Percentiles rank a stretch among this genome's conserved stretches.
phyloP scores from a whole-genome alignment of 2,329 filamentous ascomycete species.

The Aspergillus sp. region DNA sequence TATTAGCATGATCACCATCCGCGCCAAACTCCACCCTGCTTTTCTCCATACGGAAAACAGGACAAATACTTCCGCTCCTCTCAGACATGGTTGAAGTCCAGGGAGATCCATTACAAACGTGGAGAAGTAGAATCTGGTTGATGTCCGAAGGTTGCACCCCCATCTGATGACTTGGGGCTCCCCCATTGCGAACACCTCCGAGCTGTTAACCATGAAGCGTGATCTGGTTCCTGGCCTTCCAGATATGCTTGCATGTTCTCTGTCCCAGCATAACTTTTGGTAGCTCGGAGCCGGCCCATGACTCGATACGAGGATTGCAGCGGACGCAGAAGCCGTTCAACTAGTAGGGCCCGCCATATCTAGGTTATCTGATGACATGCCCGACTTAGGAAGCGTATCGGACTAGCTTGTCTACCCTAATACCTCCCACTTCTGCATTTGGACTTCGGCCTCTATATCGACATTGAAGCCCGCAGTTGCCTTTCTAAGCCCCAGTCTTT shows the following conservation, averaged over 20 bases:
- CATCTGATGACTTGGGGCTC: background rate
- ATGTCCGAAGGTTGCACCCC: background rate
- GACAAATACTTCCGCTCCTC: background rate
- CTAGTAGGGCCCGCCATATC: background rate
- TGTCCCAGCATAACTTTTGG: background rate
- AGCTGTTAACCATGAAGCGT: background rate
- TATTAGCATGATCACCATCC: slow-evolving; percentile 3
- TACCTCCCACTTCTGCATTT: background rate
- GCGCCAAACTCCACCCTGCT: background rate
- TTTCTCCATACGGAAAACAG: background rate
- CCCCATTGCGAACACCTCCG: background rate
- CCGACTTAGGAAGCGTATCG: background rate
- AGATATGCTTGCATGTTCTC: background rate
- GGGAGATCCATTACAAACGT: background rate
- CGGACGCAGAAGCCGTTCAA: background rate
- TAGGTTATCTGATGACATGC: background rate
- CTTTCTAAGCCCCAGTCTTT: background rate
- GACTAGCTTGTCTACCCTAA: background rate
- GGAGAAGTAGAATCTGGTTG: background rate
- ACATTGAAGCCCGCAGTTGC: background rate
- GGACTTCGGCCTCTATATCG: background rate
- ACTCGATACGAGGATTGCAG: background rate
- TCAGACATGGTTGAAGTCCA: background rate
- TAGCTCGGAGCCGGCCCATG: too few relatives aligned
- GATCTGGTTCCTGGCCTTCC: background rate